These are phyloP conservation scores for Cyberlindnera euphorbiiphila DNA, from an alignment of 805 yeast genomes.

Conservation along the genomic window DNA sequence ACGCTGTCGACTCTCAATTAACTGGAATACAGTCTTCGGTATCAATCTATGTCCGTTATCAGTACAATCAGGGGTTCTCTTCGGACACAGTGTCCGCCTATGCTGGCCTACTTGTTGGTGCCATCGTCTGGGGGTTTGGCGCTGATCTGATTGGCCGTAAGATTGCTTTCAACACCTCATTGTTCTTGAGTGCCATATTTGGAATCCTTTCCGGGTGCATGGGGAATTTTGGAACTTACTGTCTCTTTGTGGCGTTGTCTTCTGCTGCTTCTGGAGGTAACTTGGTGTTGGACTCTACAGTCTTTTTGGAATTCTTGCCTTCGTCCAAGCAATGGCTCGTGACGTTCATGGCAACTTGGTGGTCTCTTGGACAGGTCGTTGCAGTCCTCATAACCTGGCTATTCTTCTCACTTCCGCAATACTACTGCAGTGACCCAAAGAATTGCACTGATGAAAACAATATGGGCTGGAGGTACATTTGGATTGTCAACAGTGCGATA, in stretches of 20 bases:
- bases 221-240: slow-evolving; percentile 44
- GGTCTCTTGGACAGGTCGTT: slow-evolving; percentile 55
- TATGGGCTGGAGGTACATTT: slow-evolving; percentile 56
- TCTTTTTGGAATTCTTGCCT: slow-evolving; percentile 47
- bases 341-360: slow-evolving; percentile 49
- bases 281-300: slow-evolving; percentile 46
- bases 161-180: slow-evolving; percentile 43
- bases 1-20: slow-evolving; percentile 47
- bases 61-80: slow-evolving; percentile 42
- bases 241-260: slow-evolving; percentile 41
- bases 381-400: slow-evolving; percentile 48
- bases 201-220: slow-evolving; percentile 47
- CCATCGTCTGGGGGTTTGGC: slow-evolving; percentile 48
- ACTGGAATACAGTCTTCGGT: slow-evolving; percentile 43
- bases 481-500: slow-evolving; percentile 48
- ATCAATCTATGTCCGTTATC: slow-evolving; percentile 40
- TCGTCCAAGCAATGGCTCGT: slow-evolving; percentile 44
- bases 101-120: slow-evolving; percentile 46
- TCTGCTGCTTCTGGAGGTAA: slow-evolving; percentile 51
- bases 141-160: slow-evolving; percentile 50
- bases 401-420: slow-evolving; percentile 37
- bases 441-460: slow-evolving; percentile 41
- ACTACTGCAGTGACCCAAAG: slow-evolving; percentile 41
- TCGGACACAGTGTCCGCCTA: slow-evolving; percentile 40
- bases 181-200: slow-evolving; percentile 41